Base-by-base conservation (phyloP, 1,284 basidiomycete species). In the Lentinula novae-zelandiae region DNA sequence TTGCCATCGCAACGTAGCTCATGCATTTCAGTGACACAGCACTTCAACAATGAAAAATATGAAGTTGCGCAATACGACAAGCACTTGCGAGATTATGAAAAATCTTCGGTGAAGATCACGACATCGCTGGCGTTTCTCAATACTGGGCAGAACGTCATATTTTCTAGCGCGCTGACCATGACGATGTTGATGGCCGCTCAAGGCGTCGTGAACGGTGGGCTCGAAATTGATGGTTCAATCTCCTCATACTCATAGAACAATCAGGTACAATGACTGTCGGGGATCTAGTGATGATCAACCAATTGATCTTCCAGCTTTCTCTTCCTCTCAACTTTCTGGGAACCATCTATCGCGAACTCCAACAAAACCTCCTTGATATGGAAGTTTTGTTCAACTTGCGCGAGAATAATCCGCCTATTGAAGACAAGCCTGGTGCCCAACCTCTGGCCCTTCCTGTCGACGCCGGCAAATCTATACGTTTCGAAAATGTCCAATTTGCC, bases 131-230 rank as follows among this genome's bases (percentile, higher is more conserved):
- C 97, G 0, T 91, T 88, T 69, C 79, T 99, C 64, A 99, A 99
- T 73, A 96, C 95, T 1, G 97, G 96, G 0, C 96, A 99, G 72
- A 97, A 95, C 71, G 79, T 97, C 66, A 98, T 99, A 67, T 99
- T 98, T 76, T 95, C 93, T 0, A 87, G 85, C 12, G 95, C 95
- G 0, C 73, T 99, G 69, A 99, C 96, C 0, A 81, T 89, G 61
- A 96, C 97, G 77, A 99, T 99, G 96, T 89, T 97, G 67, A 79
- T 99, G 61, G 95, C 96, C 3, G 96, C 96, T 0, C 94, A 98
- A 71, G 96, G 96, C 0, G 90, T 99, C 5, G 76, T 95, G 51
- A 91, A 95, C 66, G 95, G 95, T 92, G 53, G 61, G 76, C 68
- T 20, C 2, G 9, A 15, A 33, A 13, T n/a, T n/a, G 5, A 10